Evolutionary conservation across 2,329 filamentous ascomycete genomes (phyloP), one percentile per base, ranked within the genome.

Genomic region (Remersonia thermophila): DNA sequence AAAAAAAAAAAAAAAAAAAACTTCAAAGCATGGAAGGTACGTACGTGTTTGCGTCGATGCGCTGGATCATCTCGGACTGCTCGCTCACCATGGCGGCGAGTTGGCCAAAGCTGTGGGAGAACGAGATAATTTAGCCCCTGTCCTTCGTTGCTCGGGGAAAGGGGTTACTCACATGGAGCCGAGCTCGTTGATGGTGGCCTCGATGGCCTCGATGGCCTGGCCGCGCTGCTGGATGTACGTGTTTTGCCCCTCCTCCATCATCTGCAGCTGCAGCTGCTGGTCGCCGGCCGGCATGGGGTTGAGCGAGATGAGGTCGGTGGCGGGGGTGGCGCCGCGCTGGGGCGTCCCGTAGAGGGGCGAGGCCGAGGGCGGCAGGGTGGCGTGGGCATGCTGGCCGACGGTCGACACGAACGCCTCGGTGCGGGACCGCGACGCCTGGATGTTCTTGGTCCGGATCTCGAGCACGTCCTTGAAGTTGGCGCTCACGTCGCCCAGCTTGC

Each of bases 401-500:
- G 82, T 81, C 3, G 83, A 93, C 36, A 98, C 85, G 52, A 98
- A 98, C 54, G 96, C 94, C 60, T 96, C 91, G 15, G 91, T 96
- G 47, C 91, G 69, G 31, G 84, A 86, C 41, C 86, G 72, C 39
- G 84, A 93, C 3, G 89, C 91, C 59, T 95, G 91, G 45, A 98
- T 94, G 58, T 96, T 98, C 67, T 94, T 94, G 36, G 91, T 96
- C 40, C 91, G 77, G 29, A 93, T 83, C 58, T 98, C 91, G 8
- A 98, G 69, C 5, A 96, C 89, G 51, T 96, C 89, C 40, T 96
- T 96, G 71, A 98, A 96, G 57, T 89, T 94, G 44, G 80, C 84
- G 17, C 83, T 83, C 3, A 98, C 89, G 53, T 94, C 86, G 27
- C 86, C 89, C 28, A 96, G 67, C 54, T 91, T 91, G 43, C 85